Evolutionary conservation across 352 stramenopile species (phyloP), one percentile per base, ranked within the genome.

Genomic region (Phytophthora pinifolia): DNA sequence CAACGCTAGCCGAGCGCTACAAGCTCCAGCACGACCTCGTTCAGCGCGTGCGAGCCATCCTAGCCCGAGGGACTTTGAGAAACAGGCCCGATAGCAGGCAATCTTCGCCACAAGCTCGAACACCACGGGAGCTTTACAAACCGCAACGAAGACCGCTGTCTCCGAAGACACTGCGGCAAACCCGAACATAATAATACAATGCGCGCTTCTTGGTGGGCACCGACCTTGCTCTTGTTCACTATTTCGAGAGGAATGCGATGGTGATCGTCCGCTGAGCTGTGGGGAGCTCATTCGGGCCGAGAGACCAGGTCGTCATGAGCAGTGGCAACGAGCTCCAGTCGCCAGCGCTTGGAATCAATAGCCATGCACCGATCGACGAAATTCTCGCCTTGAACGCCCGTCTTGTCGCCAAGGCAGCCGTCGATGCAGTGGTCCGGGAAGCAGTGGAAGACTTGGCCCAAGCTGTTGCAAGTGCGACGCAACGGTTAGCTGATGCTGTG

Each of bases 21-120:
- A 14, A 60, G 33, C 14, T 67, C 47, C 27, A 64, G 35, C 57
- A 59, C 39, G 58, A 72, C 9, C 45, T 81, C 22, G 49, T 76
- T 1, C 27, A 56, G 31, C 47, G 25, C 2, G 62, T 77, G 9
- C 56, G 58, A 37, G 17, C 15, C 10, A 74, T 80, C 35, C 41
- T 76, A 41, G 22, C 12, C 25, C 51, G 64, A 43, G 45, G 44
- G 5, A 33, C 20, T 31, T 17, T 51, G 13, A 45, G 9, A 51
- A 58, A n/a, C 29, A 54, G 53, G 14, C 13, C 44, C 12, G 34
- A 22, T 22, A 65, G 36, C 29, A 57, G 25, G 20, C 44, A 25
- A 9, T 20, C 43, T 15, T 54, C 61, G 37, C 45, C 56, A 1
- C 51, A 47, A 53, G 37, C 45, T 39, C 47, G 31, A 60, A 73